A percentile compares a stretch with the other conserved stretches of the same genome.
Evolutionary conservation across 371 early-diverging fungal species (phyloP).

Genomic region (Mortierella sp.): DNA sequence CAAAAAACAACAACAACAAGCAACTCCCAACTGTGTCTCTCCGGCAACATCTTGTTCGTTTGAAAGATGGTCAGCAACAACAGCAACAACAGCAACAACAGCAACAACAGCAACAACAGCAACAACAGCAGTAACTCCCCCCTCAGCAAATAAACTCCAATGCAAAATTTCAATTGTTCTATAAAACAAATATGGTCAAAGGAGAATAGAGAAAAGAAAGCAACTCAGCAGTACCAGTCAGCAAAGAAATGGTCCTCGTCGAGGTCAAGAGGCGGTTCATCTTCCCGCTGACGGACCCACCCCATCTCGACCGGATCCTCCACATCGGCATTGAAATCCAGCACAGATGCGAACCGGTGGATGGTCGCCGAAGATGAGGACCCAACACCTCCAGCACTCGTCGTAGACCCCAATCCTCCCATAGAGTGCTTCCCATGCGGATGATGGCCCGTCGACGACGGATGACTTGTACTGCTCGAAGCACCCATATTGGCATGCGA

Average conservation of each 20-base stretch:
- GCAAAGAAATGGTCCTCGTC: conserved; percentile 59
- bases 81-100: too few species aligned
- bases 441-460: conserved; percentile 3
- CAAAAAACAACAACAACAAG: not conserved
- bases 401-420: not conserved
- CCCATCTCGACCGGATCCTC: conserved; percentile 59
- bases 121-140: not conserved
- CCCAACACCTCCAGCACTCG: not conserved
- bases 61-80: not conserved
- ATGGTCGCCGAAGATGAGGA: not conserved
- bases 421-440: not conserved
- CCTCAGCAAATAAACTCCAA: not conserved
- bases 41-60: not conserved
- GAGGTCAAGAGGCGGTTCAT: conserved; percentile 48
- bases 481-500: not conserved
- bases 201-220: not conserved
- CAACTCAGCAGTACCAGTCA: conserved; percentile 41
- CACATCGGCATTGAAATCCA: conserved; percentile 40
- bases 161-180: not conserved
- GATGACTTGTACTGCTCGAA: not conserved
- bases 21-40: not conserved
- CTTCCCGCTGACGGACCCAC: conserved; percentile 54
- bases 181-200: not conserved
- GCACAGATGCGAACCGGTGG: conserved; percentile 32
- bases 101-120: too few species aligned